Evolutionary conservation across 1,139 yeast genomes (phyloP).

Genomic region (Geotrichum fermentans): DNA sequence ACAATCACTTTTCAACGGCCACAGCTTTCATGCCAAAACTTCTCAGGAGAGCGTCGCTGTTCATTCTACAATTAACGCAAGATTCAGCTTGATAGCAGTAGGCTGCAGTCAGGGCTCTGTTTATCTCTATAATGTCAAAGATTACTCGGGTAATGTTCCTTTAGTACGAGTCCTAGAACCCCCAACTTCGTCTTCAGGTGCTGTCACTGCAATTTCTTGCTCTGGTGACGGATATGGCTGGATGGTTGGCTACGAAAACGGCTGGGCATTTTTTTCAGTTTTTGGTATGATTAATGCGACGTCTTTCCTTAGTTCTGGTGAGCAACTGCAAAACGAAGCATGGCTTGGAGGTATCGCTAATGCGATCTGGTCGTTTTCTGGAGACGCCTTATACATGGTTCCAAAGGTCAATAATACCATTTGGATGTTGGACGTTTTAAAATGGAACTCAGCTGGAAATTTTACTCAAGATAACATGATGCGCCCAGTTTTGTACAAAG

Average conservation of each 20-base stretch:
- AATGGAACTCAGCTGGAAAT: slow-evolving; percentile 35
- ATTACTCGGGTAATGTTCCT: slow-evolving; percentile 34
- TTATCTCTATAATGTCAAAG: slow-evolving; percentile 35
- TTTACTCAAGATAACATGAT: slow-evolving; percentile 31
- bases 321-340: slow-evolving; percentile 28
- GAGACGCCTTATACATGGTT: slow-evolving; percentile 31
- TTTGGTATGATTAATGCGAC: slow-evolving; percentile 38
- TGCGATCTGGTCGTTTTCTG: slow-evolving; percentile 36
- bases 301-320: slow-evolving; percentile 31
- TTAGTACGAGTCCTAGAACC: slow-evolving; percentile 30
- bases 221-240: slow-evolving; percentile 38
- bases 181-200: slow-evolving; percentile 34
- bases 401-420: slow-evolving; percentile 24
- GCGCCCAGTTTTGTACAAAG: slow-evolving; percentile 38
- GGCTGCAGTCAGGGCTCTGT: slow-evolving; percentile 36
- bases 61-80: slow-evolving; percentile 35
- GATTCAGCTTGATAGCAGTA: slow-evolving; percentile 38
- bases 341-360: slow-evolving; percentile 35
- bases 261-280: slow-evolving; percentile 40
- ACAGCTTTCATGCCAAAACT: slow-evolving; percentile 26
- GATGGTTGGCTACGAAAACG: slow-evolving; percentile 37
- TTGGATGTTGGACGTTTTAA: slow-evolving; percentile 32
- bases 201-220: slow-evolving; percentile 32
- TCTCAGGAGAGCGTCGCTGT: slow-evolving; percentile 27
- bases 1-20: slow-evolving; percentile 22